Evolutionary conservation across 805 yeast species (phyloP).

Genomic region (Novakomyces olei): DNA sequence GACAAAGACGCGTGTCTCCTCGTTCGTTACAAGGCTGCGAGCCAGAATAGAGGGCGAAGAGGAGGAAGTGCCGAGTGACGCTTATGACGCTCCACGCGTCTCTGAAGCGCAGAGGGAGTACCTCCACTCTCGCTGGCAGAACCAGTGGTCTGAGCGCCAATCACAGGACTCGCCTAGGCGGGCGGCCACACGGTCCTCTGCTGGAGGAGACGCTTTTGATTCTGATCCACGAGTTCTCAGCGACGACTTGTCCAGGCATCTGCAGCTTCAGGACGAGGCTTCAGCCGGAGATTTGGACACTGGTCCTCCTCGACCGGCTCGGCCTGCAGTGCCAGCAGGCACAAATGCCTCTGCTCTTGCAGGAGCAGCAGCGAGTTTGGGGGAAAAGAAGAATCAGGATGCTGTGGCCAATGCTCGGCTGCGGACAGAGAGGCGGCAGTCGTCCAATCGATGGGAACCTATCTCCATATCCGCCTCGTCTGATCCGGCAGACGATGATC

Average conservation of each 20-base stretch:
- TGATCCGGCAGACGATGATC: constrained; percentile 25
- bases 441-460: constrained; percentile 22
- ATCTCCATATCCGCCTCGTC: constrained; percentile 18
- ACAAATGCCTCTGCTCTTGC: background rate
- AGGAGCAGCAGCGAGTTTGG: background rate
- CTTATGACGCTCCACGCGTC: no score
- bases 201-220: background rate
- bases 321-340: background rate
- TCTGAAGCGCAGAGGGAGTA: no score
- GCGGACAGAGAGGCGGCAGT: constrained; percentile 4
- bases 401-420: background rate
- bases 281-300: background rate
- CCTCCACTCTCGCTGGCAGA: constrained; percentile 6
- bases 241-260: background rate
- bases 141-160: constrained; percentile 5
- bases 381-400: no score
- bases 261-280: background rate
- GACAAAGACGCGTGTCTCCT: constrained; percentile 49
- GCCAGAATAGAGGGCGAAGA: constrained; percentile 27
- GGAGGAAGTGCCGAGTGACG: no score
- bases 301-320: background rate
- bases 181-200: constrained; percentile 4
- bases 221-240: background rate
- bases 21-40: constrained; percentile 54
- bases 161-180: constrained; percentile 9